Conservation (phyloP, 352 stramenopile species). For the Blastocystis sp. region DNA sequence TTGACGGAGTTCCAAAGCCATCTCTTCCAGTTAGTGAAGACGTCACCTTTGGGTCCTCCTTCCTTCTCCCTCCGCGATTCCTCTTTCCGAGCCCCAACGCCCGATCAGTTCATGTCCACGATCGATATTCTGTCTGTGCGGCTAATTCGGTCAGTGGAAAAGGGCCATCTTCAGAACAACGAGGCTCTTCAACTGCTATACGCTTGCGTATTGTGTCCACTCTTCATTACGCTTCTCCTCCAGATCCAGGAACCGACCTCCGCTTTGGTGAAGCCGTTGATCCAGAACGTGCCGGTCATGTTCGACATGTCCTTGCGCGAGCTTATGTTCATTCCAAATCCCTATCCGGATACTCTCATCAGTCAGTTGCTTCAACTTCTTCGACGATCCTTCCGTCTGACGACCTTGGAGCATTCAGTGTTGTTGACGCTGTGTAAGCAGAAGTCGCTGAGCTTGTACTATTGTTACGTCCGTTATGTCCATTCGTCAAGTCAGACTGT, state of each 20-base stretch:
- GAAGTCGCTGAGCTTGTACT: neutral
- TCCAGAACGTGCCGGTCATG: neutral
- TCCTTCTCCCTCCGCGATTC: neutral
- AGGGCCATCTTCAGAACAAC: neutral
- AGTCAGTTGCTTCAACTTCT: neutral
- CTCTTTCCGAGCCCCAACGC: neutral
- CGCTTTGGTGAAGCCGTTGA: neutral
- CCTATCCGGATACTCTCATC: neutral
- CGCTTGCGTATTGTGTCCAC: neutral
- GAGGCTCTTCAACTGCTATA: neutral
- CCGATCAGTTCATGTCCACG: neutral
- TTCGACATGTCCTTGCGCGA: neutral
- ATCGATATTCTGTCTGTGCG: neutral
- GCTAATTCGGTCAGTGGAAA: neutral
- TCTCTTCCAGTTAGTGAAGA: neutral
- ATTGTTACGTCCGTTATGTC: neutral
- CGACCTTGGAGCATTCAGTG: neutral
- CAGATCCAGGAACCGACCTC: neutral
- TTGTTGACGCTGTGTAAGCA: neutral
- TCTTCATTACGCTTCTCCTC: neutral
- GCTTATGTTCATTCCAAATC: neutral
- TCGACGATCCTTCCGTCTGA: neutral
- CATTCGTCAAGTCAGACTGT: neutral
- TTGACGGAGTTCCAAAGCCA: neutral
- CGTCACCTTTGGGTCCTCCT: neutral